Conservation (phyloP, 805 yeast species). For the Lipomyces yamadae region DNA sequence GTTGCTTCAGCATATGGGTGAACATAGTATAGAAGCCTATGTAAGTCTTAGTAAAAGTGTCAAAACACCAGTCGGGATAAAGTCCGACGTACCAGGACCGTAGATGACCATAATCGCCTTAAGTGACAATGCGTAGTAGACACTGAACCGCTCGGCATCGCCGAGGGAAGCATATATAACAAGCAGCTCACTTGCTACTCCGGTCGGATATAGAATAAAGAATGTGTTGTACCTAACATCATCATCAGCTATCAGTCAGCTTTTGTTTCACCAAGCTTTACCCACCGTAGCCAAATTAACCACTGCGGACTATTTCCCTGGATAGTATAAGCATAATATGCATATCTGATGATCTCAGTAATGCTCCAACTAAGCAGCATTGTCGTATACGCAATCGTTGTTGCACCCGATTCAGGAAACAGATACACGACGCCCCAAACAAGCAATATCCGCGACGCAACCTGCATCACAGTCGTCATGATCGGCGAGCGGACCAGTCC, state of each 20-base stretch:
- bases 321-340: conserved; percentile 78
- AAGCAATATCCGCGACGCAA: conserved; percentile 78
- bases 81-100: conserved; percentile 64
- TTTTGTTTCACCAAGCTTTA: background rate
- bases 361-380: conserved; percentile 86
- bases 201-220: conserved; percentile 82
- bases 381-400: conserved; percentile 59
- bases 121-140: conserved; percentile 60
- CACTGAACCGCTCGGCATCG: conserved; percentile 57
- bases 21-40: conserved; percentile 69
- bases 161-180: conserved; percentile 72
- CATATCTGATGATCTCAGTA: conserved; percentile 89
- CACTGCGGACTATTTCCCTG: conserved; percentile 59
- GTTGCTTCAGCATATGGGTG: conserved; percentile 86
- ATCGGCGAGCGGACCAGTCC: conserved; percentile 78
- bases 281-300: conserved; percentile 66
- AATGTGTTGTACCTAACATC: conserved; percentile 66
- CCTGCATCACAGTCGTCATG: conserved; percentile 84
- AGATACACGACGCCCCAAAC: conserved; percentile 79
- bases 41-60: background rate
- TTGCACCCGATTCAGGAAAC: conserved; percentile 76
- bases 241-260: background rate
- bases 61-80: too few relatives aligned
- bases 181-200: conserved; percentile 82
- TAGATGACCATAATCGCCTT: conserved; percentile 66